Conservation (phyloP, 805 yeast species). For the Candida ovalis region DNA sequence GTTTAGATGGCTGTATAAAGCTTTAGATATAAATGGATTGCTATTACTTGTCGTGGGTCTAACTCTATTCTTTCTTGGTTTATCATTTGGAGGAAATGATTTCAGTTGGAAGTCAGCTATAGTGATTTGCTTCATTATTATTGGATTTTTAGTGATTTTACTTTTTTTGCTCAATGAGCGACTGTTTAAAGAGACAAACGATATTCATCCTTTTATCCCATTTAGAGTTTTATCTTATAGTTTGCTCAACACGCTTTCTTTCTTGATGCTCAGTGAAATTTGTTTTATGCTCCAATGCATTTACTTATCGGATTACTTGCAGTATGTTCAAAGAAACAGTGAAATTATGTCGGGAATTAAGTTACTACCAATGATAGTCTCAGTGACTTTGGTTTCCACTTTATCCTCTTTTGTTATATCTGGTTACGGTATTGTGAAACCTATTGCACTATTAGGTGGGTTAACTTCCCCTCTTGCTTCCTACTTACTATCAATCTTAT, state of each 20-base stretch:
- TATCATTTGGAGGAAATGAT: conserved; percentile 56
- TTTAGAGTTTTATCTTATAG: conserved; percentile 35
- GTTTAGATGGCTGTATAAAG: conserved; percentile 1
- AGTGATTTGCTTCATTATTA: conserved; percentile 43
- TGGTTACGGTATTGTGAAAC: conserved; percentile 38
- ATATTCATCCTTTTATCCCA: conserved; percentile 42
- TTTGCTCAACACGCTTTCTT: conserved; percentile 12
- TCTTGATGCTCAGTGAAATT: conserved; percentile 30
- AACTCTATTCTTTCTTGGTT: conserved; percentile 45
- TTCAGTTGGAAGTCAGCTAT: conserved; percentile 55
- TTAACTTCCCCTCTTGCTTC: conserved; percentile 40
- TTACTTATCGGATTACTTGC: conserved; percentile 46
- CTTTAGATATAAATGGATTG: conserved; percentile 27
- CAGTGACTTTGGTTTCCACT: conserved; percentile 41
- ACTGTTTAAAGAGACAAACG: conserved; percentile 6
- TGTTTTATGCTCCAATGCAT: conserved; percentile 38
- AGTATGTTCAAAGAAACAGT: conserved; percentile 36
- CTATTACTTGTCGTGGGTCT: conserved; percentile 40
- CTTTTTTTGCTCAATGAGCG: conserved; percentile 39
- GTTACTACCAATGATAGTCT: conserved; percentile 41
- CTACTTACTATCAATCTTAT: conserved; percentile 41
- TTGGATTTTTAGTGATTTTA: conserved; percentile 39
- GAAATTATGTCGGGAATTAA: conserved; percentile 47
- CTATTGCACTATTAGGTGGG: conserved; percentile 36
- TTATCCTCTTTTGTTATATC: conserved; percentile 36